Evolutionary conservation across 1,284 basidiomycete genomes (phyloP), one percentile per base, ranked within the genome.

Genomic region (Trametes polyzona): DNA sequence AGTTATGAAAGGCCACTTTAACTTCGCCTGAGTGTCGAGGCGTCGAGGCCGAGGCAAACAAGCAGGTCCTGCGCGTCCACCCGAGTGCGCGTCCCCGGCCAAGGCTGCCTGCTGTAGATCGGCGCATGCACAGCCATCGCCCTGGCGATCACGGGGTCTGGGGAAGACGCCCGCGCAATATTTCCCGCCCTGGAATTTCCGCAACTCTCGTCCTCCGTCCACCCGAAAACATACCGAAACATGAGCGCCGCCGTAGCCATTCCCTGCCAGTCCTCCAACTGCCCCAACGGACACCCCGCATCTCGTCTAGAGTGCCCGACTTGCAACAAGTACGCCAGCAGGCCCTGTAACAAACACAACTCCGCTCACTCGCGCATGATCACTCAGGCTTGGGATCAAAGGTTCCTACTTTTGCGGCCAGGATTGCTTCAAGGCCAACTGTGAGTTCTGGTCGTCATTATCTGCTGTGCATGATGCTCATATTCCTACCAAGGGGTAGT

Each of bases 321-420:
- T 3, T 93, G 91, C 74, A 83, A 80, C 74, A 92, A 92, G 91
- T 91, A 36, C 42, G 57, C 44, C 27, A 11, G n/a, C n/a, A n/a
- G n/a, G n/a, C n/a, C n/a, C 32, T 11, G 41, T 47, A 46, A 23
- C 29, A 24, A 43, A 40, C 41, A 43, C n/a, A n/a, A n/a, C 23
- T 53, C 50, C 52, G 50, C 44, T 64, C 50, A 63, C 57, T 64
- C 50, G 63, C 57, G 58, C 32, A 17, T 62, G 52, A 19, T 30
- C 30, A 49, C 52, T 35, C 61, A 93, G 90, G 72, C 78, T 93
- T 36, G 90, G 89, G 47, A 89, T 93, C 65, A 80, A 81, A 56
- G 90, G 90, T 14, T 93, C 90, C 27, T 90, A 89, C 70, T 94
- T 92, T 73, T 94, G 92, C 61, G 83, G 84, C 14, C 92, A 94